Conservation (phyloP, 2,329 filamentous ascomycete species). For the Paecilomyces dactylethromorphus region DNA sequence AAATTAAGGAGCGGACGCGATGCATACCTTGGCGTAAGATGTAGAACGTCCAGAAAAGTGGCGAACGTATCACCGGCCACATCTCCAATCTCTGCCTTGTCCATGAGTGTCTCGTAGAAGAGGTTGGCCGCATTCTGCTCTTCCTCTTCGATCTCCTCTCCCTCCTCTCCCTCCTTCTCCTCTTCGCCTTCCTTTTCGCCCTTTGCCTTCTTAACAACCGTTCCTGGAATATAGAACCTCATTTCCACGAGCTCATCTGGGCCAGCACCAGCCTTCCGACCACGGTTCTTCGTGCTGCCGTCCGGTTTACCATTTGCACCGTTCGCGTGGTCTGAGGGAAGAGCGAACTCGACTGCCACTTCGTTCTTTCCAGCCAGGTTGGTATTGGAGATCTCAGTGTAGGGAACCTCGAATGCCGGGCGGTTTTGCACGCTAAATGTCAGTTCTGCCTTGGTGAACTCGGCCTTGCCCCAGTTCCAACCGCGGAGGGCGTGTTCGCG, state of each 20-base stretch:
- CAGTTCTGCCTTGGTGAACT: conserved; percentile 91
- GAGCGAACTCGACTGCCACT: conserved; percentile 87
- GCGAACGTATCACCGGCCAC: conserved; percentile 98
- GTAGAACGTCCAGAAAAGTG: conserved; percentile 91
- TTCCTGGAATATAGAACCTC: conserved; percentile 96
- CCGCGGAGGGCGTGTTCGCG: conserved; percentile 91
- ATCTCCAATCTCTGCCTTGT: conserved; percentile 98
- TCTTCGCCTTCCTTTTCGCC: conserved; percentile 51
- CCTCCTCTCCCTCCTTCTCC: conserved; percentile 59
- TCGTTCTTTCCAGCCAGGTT: conserved; percentile 97
- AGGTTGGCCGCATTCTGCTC: conserved; percentile 93
- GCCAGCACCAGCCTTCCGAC: conserved; percentile 83
- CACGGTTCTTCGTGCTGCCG: conserved; percentile 63
- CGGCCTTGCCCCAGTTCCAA: conserved; percentile 99
- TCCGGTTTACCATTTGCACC: conserved; percentile 68
- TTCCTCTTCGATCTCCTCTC: conserved; percentile 61
- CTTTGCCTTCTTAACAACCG: conserved; percentile 62
- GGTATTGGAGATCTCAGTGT: conserved; percentile 95
- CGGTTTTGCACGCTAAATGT: conserved; percentile 96
- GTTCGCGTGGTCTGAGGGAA: conserved; percentile 65
- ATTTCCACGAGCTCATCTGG: conserved; percentile 95
- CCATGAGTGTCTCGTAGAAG: conserved; percentile 98
- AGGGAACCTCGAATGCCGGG: conserved; percentile 93
- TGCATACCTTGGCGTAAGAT: conserved; percentile 81
- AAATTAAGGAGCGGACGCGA: background rate